Evolutionary conservation across 1,284 basidiomycete species (phyloP), one percentile per base, ranked within the genome.

Genomic region (Pascua sp.): DNA sequence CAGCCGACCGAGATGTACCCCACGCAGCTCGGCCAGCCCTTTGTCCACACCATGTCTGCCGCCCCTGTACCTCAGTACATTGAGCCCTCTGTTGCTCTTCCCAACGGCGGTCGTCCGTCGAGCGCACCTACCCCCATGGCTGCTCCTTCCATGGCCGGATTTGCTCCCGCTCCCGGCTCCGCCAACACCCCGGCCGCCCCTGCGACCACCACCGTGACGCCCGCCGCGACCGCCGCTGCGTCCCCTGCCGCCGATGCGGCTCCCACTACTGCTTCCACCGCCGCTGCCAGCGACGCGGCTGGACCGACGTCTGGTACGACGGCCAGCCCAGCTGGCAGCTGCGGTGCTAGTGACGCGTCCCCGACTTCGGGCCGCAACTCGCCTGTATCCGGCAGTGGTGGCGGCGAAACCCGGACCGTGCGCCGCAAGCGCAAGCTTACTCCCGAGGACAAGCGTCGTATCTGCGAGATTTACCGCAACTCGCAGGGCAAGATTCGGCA

Each of bases 381-480:
- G 32, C 48, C 59, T 12, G 44, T 8, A 8, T 39, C 47, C n/a
- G 56, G 37, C 36, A 39, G 47, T n/a, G 53, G 40, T 32, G 40
- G 45, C 11, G 41, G 16, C 41, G 17, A n/a, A 41, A 47, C 18
- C 12, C 53, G 43, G 36, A 24, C 55, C n/a, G 51, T 55, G 11
- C 61, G 61, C 16, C 61, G 58, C 51, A 63, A 63, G 59, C 61
- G 61, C 54, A 63, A 63, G 54, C 58, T 63, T 37, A 63, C 58
- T 2, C 58, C 61, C 39, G 61, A 63, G 56, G 61, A 63, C 59
- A 63, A 63, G 59, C 61, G 61, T 36, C 55, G 58, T 48, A 63
- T 63, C 43, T 63, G 61, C 39, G 56, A 63, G 42, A 60, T 60
- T 41, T 63, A 63, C 56, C 58, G 59, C 51, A 60, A 57, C 53